Conservation (phyloP, 345 rosid species). For the Populus alba region DNA sequence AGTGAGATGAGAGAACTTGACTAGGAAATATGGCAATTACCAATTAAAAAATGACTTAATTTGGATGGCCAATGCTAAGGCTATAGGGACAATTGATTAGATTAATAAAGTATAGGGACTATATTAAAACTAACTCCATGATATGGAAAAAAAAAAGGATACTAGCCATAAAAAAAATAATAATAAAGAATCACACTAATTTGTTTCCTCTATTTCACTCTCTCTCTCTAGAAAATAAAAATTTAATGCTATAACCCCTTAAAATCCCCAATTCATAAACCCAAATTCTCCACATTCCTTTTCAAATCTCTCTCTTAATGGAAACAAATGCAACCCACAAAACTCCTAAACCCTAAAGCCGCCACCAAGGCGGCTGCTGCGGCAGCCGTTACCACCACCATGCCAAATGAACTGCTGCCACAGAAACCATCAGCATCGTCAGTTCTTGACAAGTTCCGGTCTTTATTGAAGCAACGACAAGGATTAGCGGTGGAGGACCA, state of each 20-base stretch:
- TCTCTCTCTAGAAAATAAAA: neutral
- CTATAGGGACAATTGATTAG: too few species aligned
- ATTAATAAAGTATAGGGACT: too few species aligned
- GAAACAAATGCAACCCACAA: neutral
- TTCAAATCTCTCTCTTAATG: neutral
- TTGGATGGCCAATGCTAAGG: too few species aligned
- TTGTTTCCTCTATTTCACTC: neutral
- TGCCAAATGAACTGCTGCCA: constrained; percentile 58
- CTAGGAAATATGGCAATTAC: too few species aligned
- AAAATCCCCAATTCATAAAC: neutral
- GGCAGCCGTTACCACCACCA: constrained; percentile 15
- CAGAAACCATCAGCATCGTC: constrained; percentile 59
- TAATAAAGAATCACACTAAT: neutral
- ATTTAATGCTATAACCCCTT: neutral
- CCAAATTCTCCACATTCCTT: neutral
- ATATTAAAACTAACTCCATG: too few species aligned
- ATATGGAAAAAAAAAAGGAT: too few species aligned
- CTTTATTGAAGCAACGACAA: constrained; percentile 59
- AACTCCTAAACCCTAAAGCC: constrained; percentile 11
- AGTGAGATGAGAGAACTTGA: too few species aligned
- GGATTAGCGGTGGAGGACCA: constrained; percentile 39
- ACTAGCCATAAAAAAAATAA: neutral
- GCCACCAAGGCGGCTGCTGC: constrained; percentile 6
- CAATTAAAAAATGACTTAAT: too few species aligned
- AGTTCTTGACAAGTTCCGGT: constrained; percentile 62